Percentiles rank a stretch among this genome's conserved stretches.
Conservation (phyloP, 441 rosid species). For the Pelargonium citronellum region DNA sequence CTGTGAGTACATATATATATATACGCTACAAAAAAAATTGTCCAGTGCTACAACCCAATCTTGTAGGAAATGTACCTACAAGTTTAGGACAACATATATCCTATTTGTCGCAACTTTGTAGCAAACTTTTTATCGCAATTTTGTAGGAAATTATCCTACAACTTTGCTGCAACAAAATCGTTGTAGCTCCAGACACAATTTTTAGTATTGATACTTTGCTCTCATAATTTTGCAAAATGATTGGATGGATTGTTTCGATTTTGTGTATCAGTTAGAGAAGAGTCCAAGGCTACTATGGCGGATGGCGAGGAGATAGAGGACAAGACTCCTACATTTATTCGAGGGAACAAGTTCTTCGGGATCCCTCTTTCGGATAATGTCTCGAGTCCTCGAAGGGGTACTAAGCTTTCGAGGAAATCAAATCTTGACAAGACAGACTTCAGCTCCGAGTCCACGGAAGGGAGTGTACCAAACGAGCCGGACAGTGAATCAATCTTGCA, state of each 20-base stretch:
- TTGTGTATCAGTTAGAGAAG: conserved; percentile 34
- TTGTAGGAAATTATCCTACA: too few relatives aligned
- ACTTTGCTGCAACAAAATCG: too few relatives aligned
- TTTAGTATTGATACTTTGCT: too few relatives aligned
- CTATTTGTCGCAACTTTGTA: too few relatives aligned
- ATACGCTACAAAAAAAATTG: too few relatives aligned
- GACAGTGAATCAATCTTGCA: conserved; percentile 48
- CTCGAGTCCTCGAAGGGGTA: conserved; percentile 50
- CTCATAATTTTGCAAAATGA: background rate
- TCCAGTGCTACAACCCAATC: too few relatives aligned
- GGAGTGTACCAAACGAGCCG: conserved; percentile 29
- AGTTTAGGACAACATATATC: too few relatives aligned
- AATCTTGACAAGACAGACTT: conserved; percentile 45
- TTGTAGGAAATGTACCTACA: too few relatives aligned
- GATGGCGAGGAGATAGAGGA: conserved; percentile 47
- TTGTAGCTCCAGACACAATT: too few relatives aligned
- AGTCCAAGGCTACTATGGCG: conserved; percentile 31
- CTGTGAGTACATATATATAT: too few relatives aligned
- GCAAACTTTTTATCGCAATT: too few relatives aligned
- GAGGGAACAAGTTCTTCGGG: conserved; percentile 71
- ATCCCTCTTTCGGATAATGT: conserved; percentile 49
- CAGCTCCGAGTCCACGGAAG: conserved; percentile 39
- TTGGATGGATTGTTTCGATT: background rate
- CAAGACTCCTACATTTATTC: conserved; percentile 47
- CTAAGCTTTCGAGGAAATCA: conserved; percentile 43